Base-by-base conservation (phyloP, 1,284 basidiomycete genomes). In the Pseudozyma thailandica region DNA sequence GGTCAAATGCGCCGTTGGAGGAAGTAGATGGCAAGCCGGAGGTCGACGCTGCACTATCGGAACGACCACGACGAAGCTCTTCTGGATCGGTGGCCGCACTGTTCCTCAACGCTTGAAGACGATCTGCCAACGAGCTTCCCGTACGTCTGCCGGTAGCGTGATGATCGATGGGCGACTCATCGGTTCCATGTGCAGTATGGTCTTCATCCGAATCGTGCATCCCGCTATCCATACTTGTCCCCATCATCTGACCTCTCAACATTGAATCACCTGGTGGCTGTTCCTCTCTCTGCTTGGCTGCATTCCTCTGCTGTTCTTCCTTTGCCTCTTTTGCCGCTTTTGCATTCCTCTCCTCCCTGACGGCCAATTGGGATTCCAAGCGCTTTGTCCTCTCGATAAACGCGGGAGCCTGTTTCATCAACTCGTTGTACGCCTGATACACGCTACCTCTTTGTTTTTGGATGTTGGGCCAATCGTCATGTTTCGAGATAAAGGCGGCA, bases 401-500 rank as follows among this genome's bases (percentile, higher is more conserved):
- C 16, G 73, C 69, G 8, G 79, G 78, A 4, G 75, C 71, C 31
- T 76, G 75, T 53, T 71, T 71, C 77, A 79, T 81, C 28, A 80
- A 62, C 51, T 81, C 79, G 44, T 79, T 78, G 65, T 79, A 82
- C 3, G 76, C 68, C 20, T 65, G 53, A 47, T 77, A 80, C n/a
- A 70, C 69, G 6, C 73, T 61, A 10, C 70, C 73, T n/a, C 75
- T 61, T 27, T 59, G 48, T 50, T 73, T 63, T 28, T 70, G 57
- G 21, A 77, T 66, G 42, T 46, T 63, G 1, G 71, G 66, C 78
- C 77, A 80, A n/a, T 80, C 79, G 43, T 76, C 62, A 50, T 80
- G 79, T 56, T 79, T 81, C 16, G 78, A 69, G 50, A 81, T 79
- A 49, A 77, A 79, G 8, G 78, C 71, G 3, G 77, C 77, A 38